Percentiles rank a stretch among this genome's conserved stretches.
phyloP scores from a whole-genome alignment of 371 early-diverging fungal genomes.

The Fennellomyces sp. region DNA sequence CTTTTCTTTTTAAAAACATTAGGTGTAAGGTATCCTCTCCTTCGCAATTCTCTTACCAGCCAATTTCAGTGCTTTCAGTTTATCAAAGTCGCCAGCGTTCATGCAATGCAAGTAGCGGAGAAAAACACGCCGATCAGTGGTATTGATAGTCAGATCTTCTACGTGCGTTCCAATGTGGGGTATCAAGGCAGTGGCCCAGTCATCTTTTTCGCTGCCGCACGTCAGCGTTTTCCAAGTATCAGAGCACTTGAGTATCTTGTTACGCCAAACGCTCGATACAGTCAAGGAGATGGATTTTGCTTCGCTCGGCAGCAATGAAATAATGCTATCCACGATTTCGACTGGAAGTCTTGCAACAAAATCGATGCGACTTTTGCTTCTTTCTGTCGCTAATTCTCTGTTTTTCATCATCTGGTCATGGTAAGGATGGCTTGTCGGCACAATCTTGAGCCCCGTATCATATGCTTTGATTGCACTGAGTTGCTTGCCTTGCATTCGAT shows the following conservation, averaged over 20 bases:
- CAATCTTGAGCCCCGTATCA: background rate
- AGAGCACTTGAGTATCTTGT: background rate
- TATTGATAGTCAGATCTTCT: background rate
- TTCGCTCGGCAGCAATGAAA: background rate
- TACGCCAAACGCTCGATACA: background rate
- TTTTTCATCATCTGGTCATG: background rate
- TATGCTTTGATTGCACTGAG: background rate
- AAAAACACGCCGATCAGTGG: background rate
- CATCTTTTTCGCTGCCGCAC: background rate
- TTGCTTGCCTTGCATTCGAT: slow-evolving; percentile 3
- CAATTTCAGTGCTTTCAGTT: background rate
- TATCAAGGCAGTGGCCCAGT: background rate
- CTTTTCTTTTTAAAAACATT: background rate
- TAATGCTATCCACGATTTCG: background rate
- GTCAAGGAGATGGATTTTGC: background rate
- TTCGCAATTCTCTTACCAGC: background rate
- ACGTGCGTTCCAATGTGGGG: background rate
- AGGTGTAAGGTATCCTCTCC: background rate
- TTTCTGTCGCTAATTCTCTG: background rate
- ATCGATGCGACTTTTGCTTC: background rate
- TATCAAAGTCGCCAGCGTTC: background rate
- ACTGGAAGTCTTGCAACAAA: background rate
- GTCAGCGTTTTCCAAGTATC: background rate
- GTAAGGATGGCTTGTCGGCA: background rate
- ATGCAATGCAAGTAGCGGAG: background rate